A percentile compares a stretch with the other conserved stretches of the same genome.
These are phyloP conservation scores for Paramyrothecium sp. DNA, from an alignment of 2,329 filamentous ascomycete species.

Conservation along the genomic window DNA sequence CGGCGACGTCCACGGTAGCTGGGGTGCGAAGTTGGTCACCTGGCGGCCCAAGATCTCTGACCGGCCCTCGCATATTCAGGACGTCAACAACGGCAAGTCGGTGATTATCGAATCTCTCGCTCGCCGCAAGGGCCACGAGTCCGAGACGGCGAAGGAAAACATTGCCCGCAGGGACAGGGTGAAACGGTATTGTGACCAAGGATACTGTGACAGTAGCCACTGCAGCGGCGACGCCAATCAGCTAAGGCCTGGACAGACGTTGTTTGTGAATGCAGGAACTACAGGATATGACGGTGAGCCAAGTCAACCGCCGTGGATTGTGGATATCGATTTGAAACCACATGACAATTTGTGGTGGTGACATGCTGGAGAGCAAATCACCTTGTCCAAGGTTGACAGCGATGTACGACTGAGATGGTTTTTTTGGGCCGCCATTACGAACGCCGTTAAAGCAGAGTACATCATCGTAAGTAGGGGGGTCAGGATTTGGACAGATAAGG, in stretches of 20 bases:
- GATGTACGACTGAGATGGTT: too few species aligned
- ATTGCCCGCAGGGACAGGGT: not conserved
- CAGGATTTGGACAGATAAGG: too few species aligned
- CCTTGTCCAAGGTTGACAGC: too few species aligned
- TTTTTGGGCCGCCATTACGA: too few species aligned
- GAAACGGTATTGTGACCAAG: not conserved
- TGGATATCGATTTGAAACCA: constrained; percentile 10
- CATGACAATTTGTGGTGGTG: too few species aligned
- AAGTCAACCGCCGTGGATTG: constrained; percentile 13
- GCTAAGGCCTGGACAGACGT: constrained; percentile 6
- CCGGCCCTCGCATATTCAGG: constrained; percentile 39
- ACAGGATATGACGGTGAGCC: not conserved
- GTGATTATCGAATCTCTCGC: constrained; percentile 26
- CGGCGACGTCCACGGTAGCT: constrained; percentile 28
- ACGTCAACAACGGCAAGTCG: constrained; percentile 45
- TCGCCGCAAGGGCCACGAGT: not conserved
- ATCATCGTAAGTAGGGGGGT: too few species aligned
- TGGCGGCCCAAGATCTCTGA: constrained; percentile 35
- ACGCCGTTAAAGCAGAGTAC: too few species aligned
- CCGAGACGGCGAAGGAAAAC: not conserved
- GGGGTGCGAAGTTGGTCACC: constrained; percentile 39
- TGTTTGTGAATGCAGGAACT: constrained; percentile 19
- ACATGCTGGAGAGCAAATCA: too few species aligned
- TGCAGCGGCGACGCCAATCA: not conserved
- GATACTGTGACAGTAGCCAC: constrained; percentile 6